These are phyloP conservation scores for Auriscalpium microsporum DNA, from an alignment of 768 basidiomycete genomes.

Conservation along the genomic window DNA sequence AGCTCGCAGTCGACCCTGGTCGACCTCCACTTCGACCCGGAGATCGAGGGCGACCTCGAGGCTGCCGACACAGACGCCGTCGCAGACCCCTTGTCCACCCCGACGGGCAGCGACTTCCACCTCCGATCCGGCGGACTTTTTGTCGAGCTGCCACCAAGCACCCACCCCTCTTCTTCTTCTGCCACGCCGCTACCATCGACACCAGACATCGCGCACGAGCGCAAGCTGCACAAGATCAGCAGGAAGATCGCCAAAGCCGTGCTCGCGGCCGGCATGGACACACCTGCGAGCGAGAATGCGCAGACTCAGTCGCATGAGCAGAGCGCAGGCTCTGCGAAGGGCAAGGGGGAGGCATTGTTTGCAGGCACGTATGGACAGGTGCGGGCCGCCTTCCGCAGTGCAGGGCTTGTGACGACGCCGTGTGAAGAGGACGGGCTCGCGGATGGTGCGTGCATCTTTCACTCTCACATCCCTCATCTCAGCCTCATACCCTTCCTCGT, in stretches of 20 bases:
- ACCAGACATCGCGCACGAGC: conserved; percentile 6
- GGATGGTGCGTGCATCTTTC: conserved; percentile 7
- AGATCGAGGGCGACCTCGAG: neutral
- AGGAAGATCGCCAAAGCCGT: conserved; percentile 17
- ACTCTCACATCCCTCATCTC: too few relatives aligned
- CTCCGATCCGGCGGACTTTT: conserved; percentile 13
- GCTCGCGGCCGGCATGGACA: conserved; percentile 15
- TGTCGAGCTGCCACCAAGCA: conserved; percentile 5
- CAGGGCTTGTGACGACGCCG: conserved; percentile 14
- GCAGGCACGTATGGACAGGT: conserved; percentile 17
- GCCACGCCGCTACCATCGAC: neutral
- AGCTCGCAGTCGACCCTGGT: conserved; percentile 14
- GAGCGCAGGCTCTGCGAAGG: neutral
- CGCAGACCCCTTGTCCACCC: conserved; percentile 6
- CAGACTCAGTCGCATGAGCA: neutral
- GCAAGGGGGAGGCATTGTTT: conserved; percentile 10
- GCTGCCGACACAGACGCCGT: neutral
- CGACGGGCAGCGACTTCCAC: too few relatives aligned
- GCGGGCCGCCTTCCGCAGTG: conserved; percentile 13
- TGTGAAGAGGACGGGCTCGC: conserved; percentile 14
- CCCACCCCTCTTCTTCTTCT: conserved; percentile 4
- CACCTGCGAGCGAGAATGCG: neutral
- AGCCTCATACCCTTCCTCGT: too few relatives aligned
- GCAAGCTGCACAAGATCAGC: conserved; percentile 9
- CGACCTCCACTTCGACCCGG: neutral